Base-by-base conservation (phyloP, 768 basidiomycete genomes). In the Dictyophora rubrovolvata region DNA sequence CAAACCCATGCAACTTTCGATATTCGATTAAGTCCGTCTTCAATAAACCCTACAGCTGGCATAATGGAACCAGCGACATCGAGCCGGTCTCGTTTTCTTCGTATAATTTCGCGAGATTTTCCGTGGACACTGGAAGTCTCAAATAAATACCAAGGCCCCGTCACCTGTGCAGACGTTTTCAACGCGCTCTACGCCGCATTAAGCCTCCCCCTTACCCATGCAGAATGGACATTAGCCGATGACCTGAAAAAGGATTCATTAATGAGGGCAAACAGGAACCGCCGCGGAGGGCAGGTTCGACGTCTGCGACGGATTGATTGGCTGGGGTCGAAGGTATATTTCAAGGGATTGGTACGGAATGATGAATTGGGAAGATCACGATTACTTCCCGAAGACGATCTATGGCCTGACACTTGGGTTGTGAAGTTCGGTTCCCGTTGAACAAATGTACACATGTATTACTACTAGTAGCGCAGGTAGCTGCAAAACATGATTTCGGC, bases 151-250 rank as follows among this genome's bases (percentile, higher is more conserved):
- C 53, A 55, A 34, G 22, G 34, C 48, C n/a, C 42, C 33, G 55
- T 60, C 17, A 60, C 54, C 20, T 53, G 52, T 22, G 52, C 59
- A 18, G 59, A 60, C 23, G 53, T 60, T 21, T 55, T 60, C 53
- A 53, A 28, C 42, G 59, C 42, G 17, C n/a, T 60, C 46, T 60
- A 60, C 33, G 18, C 42, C 34, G 59, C 35, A 17, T 36, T 60
- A 37, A 53, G 54, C 20, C 34, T 53, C 28, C 54, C 53, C 33
- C 53, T 60, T 42, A 60, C 59, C 17, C 18, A 48, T 34, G 42
- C 59, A 48, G 59, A 60, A 35, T 60, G 59, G 59, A 48, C 59
- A 33, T 35, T 53, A 34, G 59, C 59, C 47, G 59, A 60, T 46
- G 59, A 60, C 35, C 21, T 35, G 14, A 53, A 55, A 22, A 60